Evolutionary conservation across 805 yeast genomes (phyloP).

Genomic region (Zygoascus ofunaensis): DNA sequence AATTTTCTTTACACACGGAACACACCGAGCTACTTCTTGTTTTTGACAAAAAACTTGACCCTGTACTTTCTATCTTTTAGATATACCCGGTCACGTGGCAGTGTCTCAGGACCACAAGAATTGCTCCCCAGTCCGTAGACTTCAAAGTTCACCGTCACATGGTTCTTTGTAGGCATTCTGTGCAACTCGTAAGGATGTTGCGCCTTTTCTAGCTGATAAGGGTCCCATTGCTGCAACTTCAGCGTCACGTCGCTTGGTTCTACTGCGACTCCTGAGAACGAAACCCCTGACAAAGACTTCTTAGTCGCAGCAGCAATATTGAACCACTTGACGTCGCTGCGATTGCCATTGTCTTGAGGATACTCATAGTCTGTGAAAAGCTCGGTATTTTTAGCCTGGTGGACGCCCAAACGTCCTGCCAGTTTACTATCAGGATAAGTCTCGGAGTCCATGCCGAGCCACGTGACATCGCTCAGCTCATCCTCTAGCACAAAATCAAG

Average conservation of each 20-base stretch:
- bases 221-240: conserved; percentile 12
- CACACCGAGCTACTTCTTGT: too few relatives aligned
- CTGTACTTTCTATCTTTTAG: conserved; percentile 2
- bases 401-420: conserved; percentile 24
- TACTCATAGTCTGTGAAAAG: conserved; percentile 27
- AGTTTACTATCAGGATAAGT: conserved; percentile 28
- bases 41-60: not conserved
- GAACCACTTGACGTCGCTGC: conserved; percentile 27
- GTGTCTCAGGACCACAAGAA: conserved; percentile 26
- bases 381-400: conserved; percentile 11
- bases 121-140: conserved; percentile 24
- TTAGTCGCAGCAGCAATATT: conserved; percentile 4
- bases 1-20: too few relatives aligned
- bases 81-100: conserved; percentile 11
- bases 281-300: conserved; percentile 6
- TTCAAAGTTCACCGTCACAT: conserved; percentile 21
- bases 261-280: conserved; percentile 9
- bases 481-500: conserved; percentile 26
- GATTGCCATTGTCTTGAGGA: conserved; percentile 34
- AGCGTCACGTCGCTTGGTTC: conserved; percentile 8
- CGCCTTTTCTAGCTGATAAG: conserved; percentile 17
- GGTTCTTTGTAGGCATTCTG: conserved; percentile 6
- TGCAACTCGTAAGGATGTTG: conserved; percentile 22
- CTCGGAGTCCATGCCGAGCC: conserved; percentile 33
- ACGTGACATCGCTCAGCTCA: conserved; percentile 17